phyloP scores from a whole-genome alignment of 75 land plant species.

The Adiantum capillusveneris region DNA sequence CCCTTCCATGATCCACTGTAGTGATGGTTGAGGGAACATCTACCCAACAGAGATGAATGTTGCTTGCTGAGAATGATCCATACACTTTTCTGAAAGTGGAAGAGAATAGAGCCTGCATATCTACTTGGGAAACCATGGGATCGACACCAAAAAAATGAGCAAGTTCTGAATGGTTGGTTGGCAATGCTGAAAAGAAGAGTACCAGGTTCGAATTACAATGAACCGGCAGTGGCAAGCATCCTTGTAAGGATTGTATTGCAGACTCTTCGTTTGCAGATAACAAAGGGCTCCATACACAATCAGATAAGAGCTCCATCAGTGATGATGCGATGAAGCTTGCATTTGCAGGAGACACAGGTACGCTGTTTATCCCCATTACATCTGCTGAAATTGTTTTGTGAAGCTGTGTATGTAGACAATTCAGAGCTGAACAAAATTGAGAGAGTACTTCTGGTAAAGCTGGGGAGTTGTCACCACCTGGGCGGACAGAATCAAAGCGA shows the following conservation, averaged over 20 bases:
- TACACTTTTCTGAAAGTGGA: constrained; percentile 29
- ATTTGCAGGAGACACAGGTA: constrained; percentile 3
- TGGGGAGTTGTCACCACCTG: constrained; percentile 21
- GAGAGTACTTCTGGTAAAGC: constrained; percentile 11
- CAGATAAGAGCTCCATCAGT: constrained; percentile 53
- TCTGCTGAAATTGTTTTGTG: not conserved
- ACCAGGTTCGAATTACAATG: constrained; percentile 44
- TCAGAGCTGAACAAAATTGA: constrained; percentile 3
- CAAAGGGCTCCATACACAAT: constrained; percentile 51
- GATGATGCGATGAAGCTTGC: constrained; percentile 27
- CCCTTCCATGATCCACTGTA: not conserved
- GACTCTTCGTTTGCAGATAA: constrained; percentile 2
- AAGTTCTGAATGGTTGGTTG: constrained; percentile 11
- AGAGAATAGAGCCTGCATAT: constrained; percentile 20
- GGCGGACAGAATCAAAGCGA: constrained; percentile 34
- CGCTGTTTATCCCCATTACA: not conserved
- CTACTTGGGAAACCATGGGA: constrained; percentile 5
- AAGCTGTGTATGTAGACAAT: constrained; percentile 7
- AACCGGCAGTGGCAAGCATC: not conserved
- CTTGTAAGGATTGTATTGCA: too few relatives aligned
- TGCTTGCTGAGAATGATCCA: constrained; percentile 28
- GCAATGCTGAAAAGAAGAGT: constrained; percentile 45
- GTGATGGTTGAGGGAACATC: constrained; percentile 33
- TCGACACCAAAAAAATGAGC: constrained; percentile 24
- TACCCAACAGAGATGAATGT: constrained; percentile 65